These are phyloP conservation scores for Cytospora chrysosperma DNA, from an alignment of 2,329 filamentous ascomycete genomes.

Conservation along the genomic window DNA sequence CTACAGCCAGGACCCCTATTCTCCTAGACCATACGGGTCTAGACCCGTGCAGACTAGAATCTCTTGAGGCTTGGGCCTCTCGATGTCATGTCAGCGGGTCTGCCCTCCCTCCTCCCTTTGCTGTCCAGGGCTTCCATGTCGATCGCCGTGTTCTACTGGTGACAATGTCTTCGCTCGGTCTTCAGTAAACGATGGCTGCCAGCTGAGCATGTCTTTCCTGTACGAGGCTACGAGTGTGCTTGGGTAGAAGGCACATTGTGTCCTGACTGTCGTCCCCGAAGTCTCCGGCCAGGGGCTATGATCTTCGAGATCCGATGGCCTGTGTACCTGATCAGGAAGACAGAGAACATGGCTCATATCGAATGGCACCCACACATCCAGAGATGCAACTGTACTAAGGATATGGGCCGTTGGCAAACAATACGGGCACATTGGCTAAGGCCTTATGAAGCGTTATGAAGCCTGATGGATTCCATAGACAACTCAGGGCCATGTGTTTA, in stretches of 20 bases:
- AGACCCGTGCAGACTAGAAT: slow-evolving; percentile 1
- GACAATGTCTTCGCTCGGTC: background rate
- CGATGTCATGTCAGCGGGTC: background rate
- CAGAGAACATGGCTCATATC: background rate
- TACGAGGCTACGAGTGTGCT: background rate
- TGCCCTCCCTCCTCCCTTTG: background rate
- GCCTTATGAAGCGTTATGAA: background rate
- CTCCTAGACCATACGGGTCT: background rate
- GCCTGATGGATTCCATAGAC: background rate
- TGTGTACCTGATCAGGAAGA: background rate
- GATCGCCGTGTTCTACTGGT: slow-evolving; percentile 8
- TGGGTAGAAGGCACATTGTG: background rate
- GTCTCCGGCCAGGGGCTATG: background rate
- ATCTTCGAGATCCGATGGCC: background rate
- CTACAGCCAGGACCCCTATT: slow-evolving; percentile 9
- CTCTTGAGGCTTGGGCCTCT: background rate
- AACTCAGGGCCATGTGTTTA: background rate
- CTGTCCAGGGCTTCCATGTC: slow-evolving; percentile 9
- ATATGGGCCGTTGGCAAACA: background rate
- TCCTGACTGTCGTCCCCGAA: background rate
- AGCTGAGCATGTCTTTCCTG: background rate
- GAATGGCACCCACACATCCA: background rate
- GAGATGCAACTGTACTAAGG: background rate
- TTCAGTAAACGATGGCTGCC: background rate
- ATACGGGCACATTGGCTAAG: background rate